Percentiles rank a stretch among this genome's conserved stretches.
These are phyloP conservation scores for Spinellus fusiger DNA, from an alignment of 192 early-diverging fungal species.

Conservation along the genomic window DNA sequence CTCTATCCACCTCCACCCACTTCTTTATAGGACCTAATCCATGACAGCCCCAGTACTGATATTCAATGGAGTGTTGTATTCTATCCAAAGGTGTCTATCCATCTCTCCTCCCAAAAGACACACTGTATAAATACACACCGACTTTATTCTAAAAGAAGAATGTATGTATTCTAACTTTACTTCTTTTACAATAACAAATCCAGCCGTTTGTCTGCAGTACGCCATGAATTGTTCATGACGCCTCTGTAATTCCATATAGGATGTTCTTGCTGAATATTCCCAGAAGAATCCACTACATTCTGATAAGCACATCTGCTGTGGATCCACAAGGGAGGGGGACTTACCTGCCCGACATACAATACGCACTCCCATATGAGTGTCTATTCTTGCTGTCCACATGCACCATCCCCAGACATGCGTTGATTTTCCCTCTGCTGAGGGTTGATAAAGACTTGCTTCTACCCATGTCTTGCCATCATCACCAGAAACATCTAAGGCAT, in stretches of 20 bases:
- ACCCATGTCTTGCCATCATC: slow-evolving; percentile 85
- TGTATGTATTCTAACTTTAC: background rate
- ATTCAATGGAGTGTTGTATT: no score
- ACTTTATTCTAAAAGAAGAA: background rate
- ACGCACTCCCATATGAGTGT: slow-evolving; percentile 37
- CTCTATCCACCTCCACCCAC: no score
- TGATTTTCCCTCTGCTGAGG: slow-evolving; percentile 26
- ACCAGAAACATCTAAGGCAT: slow-evolving; percentile 59
- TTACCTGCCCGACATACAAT: slow-evolving; percentile 79
- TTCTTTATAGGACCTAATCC: no score
- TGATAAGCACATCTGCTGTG: background rate
- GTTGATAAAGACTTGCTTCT: slow-evolving; percentile 58
- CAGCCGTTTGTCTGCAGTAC: slow-evolving; percentile 12
- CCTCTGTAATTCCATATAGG: slow-evolving; percentile 77
- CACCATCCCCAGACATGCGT: slow-evolving; percentile 78
- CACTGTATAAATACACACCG: no score
- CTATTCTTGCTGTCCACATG: slow-evolving; percentile 65
- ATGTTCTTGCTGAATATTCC: slow-evolving; percentile 81
- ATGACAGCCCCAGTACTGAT: no score
- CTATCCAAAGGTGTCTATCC: no score
- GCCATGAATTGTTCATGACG: slow-evolving; percentile 74
- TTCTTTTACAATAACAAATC: slow-evolving; percentile 4
- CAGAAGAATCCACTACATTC: slow-evolving; percentile 58
- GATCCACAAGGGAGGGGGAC: background rate
- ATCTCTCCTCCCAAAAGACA: no score